A percentile compares a stretch with the other conserved stretches of the same genome.
Conservation (phyloP, 2,329 filamentous ascomycete genomes). For the Didymella segeticola region DNA sequence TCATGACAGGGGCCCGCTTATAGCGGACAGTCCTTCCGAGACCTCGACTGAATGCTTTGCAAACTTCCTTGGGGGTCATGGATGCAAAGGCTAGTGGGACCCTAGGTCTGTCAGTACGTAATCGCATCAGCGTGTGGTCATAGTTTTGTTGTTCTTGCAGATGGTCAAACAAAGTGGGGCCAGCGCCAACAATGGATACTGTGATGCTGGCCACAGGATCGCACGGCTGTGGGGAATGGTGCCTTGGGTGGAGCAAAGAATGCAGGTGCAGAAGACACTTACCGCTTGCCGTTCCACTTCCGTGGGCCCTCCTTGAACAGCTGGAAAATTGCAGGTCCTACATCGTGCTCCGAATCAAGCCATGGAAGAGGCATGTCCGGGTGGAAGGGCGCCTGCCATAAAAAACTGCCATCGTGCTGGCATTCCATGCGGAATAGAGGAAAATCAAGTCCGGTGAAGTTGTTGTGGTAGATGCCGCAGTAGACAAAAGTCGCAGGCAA, state of each 20-base stretch:
- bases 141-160: constrained; percentile 16
- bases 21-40: constrained; percentile 81
- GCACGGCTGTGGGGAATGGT: constrained; percentile 31
- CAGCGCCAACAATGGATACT: constrained; percentile 17
- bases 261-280: constrained; percentile 44
- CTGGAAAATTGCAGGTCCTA: constrained; percentile 89
- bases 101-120: constrained; percentile 54
- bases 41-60: constrained; percentile 78
- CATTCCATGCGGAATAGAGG: constrained; percentile 96
- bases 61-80: constrained; percentile 82
- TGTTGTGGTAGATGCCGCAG: constrained; percentile 98
- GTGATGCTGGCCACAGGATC: constrained; percentile 27
- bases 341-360: constrained; percentile 95
- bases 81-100: constrained; percentile 92
- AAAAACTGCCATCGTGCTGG: constrained; percentile 81
- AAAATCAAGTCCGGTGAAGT: constrained; percentile 92
- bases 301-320: constrained; percentile 91
- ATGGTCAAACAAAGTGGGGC: constrained; percentile 17
- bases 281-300: constrained; percentile 81
- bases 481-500: constrained; percentile 93
- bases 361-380: constrained; percentile 88
- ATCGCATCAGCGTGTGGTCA: constrained; percentile 25
- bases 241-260: constrained; percentile 27
- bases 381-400: constrained; percentile 94
- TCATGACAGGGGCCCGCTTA: constrained; percentile 76